A percentile compares a stretch with the other conserved stretches of the same genome.
Conservation (phyloP, 2,329 filamentous ascomycete species). For the Arthrocladium fulminans region DNA sequence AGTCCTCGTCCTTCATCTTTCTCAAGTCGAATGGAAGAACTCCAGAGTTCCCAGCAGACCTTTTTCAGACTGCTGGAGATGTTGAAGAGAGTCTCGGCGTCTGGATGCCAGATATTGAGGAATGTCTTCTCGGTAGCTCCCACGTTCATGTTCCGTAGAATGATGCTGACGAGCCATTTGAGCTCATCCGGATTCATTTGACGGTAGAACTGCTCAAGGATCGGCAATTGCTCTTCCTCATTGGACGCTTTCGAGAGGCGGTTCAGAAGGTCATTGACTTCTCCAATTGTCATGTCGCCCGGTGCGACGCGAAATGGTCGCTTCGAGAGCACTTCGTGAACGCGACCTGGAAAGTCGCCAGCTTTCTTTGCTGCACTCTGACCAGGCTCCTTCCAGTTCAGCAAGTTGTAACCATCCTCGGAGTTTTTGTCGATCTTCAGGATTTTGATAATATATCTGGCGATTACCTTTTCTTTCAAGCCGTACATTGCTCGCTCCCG, state of each 20-base stretch:
- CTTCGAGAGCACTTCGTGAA: constrained; percentile 77
- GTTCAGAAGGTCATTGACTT: constrained; percentile 83
- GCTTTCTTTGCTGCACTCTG: constrained; percentile 58
- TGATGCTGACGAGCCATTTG: constrained; percentile 88
- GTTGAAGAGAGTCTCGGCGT: constrained; percentile 70
- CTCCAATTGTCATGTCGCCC: constrained; percentile 74
- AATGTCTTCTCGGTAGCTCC: constrained; percentile 81
- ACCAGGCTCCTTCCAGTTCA: constrained; percentile 88
- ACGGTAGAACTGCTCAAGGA: constrained; percentile 76
- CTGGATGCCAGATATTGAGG: constrained; percentile 71
- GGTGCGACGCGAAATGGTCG: constrained; percentile 64
- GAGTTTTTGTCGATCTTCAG: constrained; percentile 87
- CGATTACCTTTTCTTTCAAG: constrained; percentile 84
- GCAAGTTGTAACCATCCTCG: constrained; percentile 72
- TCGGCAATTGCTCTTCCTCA: constrained; percentile 73
- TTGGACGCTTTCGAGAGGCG: constrained; percentile 63
- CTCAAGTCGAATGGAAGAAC: constrained; percentile 63
- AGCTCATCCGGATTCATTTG: constrained; percentile 90
- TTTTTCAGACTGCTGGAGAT: constrained; percentile 82
- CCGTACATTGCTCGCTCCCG: constrained; percentile 87
- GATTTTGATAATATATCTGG: constrained; percentile 80
- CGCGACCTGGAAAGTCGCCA: constrained; percentile 86
- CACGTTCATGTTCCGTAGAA: constrained; percentile 69
- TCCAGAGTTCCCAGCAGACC: constrained; percentile 87
- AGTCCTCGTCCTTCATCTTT: constrained; percentile 62